Percentiles rank a stretch among this genome's conserved stretches.
These are phyloP conservation scores for Lachnellula occidentalis DNA, from an alignment of 2,329 filamentous ascomycete genomes.

Conservation along the genomic window DNA sequence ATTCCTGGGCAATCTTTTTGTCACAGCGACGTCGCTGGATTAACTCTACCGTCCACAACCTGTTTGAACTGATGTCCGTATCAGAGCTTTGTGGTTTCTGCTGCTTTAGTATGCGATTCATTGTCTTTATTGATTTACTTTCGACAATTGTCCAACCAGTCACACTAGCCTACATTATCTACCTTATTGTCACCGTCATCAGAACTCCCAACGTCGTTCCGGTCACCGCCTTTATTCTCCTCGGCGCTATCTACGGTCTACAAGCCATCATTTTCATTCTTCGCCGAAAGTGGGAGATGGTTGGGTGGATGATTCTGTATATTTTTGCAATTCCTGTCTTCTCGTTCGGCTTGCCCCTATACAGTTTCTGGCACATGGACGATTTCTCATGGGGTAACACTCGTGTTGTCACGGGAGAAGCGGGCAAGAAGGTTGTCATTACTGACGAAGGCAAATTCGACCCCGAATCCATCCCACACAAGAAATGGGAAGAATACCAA, in stretches of 20 bases:
- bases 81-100: conserved; percentile 97
- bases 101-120: conserved; percentile 98
- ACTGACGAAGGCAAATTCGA: conserved; percentile 98
- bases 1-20: conserved; percentile 89
- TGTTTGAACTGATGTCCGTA: conserved; percentile 90
- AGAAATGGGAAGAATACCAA: conserved; percentile 99
- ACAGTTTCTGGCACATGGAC: conserved; percentile 99
- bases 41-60: conserved; percentile 97
- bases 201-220: conserved; percentile 62
- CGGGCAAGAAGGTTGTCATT: conserved; percentile 85
- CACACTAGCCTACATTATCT: conserved; percentile 81
- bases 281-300: conserved; percentile 98
- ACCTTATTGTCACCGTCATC: conserved; percentile 73
- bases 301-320: conserved; percentile 98
- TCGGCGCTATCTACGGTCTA: conserved; percentile 94
- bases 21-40: conserved; percentile 99
- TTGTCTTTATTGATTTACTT: conserved; percentile 90
- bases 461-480: conserved; percentile 83
- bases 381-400: conserved; percentile 99
- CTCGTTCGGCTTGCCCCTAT: conserved; percentile 82
- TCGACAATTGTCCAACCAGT: conserved; percentile 91
- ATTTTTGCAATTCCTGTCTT: conserved; percentile 87
- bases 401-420: conserved; percentile 90
- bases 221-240: conserved; percentile 79
- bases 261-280: conserved; percentile 97